Conservation (phyloP, 441 rosid genomes). For the Mallotus japonicus region DNA sequence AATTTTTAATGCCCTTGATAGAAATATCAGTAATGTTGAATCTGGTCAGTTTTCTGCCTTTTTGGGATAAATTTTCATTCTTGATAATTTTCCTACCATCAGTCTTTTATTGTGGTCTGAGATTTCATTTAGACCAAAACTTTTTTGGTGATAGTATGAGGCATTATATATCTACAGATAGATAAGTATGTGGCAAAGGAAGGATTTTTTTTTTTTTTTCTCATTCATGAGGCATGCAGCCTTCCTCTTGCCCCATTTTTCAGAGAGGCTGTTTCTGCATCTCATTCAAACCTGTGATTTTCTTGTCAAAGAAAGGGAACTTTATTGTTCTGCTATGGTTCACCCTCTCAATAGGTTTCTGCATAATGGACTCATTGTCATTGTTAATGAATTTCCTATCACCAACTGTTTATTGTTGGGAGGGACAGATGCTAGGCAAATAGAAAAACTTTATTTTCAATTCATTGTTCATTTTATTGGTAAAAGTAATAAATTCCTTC, state of each 20-base stretch:
- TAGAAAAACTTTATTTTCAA: background rate
- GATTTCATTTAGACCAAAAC: background rate
- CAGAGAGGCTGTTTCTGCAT: too few relatives aligned
- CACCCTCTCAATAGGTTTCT: background rate
- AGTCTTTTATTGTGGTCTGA: background rate
- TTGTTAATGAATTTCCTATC: too few relatives aligned
- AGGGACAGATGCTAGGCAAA: background rate
- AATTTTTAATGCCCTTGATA: too few relatives aligned
- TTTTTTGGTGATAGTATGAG: too few relatives aligned
- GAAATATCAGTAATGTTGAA: too few relatives aligned
- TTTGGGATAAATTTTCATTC: background rate
- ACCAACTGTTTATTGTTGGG: too few relatives aligned
- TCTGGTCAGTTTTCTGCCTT: too few relatives aligned
- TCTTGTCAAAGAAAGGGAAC: background rate
- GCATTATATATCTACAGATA: too few relatives aligned
- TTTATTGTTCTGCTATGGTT: background rate
- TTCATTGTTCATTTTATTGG: background rate
- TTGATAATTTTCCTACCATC: background rate
- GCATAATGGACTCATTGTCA: too few relatives aligned
- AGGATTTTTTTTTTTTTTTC: too few relatives aligned
- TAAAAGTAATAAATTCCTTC: background rate
- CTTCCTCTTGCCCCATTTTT: background rate
- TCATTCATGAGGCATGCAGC: background rate
- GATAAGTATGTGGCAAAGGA: too few relatives aligned
- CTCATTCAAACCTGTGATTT: background rate